Percentiles rank a stretch among this genome's conserved stretches.
phyloP scores from a whole-genome alignment of 1,284 basidiomycete genomes.

The Malassezia vespertilionis region DNA sequence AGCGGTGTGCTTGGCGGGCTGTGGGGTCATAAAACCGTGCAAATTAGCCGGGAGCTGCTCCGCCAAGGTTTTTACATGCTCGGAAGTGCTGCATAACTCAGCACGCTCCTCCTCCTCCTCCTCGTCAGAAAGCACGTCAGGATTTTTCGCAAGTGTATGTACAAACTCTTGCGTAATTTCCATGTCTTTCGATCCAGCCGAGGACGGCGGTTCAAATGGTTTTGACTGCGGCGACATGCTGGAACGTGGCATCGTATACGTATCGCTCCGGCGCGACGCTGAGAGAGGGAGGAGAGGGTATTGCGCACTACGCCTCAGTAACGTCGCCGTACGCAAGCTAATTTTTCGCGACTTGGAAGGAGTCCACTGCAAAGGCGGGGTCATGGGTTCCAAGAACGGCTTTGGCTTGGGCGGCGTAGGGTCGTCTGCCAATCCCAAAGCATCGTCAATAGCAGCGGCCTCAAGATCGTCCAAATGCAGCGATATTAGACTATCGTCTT shows the following conservation, averaged over 20 bases:
- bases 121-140: neutral
- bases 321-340: constrained; percentile 14
- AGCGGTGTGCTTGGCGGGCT: too few relatives aligned
- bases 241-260: neutral
- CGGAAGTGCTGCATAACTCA: too few relatives aligned
- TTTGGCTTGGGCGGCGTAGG: neutral
- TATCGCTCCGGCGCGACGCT: neutral
- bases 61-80: too few relatives aligned
- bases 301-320: constrained; percentile 15
- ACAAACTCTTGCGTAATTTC: constrained; percentile 4
- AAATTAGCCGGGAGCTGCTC: too few relatives aligned
- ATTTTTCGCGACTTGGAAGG: constrained; percentile 12
- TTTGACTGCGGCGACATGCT: neutral
- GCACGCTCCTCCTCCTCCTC: constrained; percentile 7
- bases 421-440: neutral
- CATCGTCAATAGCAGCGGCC: neutral
- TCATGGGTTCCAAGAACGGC: neutral
- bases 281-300: constrained; percentile 9
- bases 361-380: constrained; percentile 4
- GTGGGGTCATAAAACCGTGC: too few relatives aligned
- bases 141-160: neutral
- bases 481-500: neutral
- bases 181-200: constrained; percentile 12
- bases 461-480: neutral
- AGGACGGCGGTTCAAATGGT: neutral